Percentiles rank a stretch among this genome's conserved stretches.
These are phyloP conservation scores for Plantago ovata DNA, from an alignment of 257 asterid genomes.

Conservation along the genomic window DNA sequence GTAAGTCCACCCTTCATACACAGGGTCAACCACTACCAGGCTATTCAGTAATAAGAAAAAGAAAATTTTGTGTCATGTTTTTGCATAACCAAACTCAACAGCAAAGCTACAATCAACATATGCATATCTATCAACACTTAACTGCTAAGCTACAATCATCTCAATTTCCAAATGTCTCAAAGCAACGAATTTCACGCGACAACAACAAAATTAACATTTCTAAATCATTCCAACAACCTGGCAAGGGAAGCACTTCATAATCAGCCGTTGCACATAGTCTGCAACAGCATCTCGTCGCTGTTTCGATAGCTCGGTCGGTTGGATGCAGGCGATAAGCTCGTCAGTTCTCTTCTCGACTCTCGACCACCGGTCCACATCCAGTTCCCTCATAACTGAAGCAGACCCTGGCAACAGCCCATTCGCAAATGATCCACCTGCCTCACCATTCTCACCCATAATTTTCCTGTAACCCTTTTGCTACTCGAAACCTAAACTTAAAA, in stretches of 20 bases:
- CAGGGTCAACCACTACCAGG: too few relatives aligned
- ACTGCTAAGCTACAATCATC: neutral
- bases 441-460: constrained; percentile 81
- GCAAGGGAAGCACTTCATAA: constrained; percentile 83
- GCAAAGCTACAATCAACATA: too few relatives aligned
- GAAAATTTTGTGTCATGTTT: too few relatives aligned
- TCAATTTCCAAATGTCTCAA: neutral
- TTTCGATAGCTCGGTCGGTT: constrained; percentile 82
- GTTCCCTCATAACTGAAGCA: constrained; percentile 47
- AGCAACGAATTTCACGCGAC: neutral
- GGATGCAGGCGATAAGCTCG: constrained; percentile 86
- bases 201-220: constrained; percentile 7
- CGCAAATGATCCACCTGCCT: constrained; percentile 62
- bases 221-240: constrained; percentile 52
- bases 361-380: constrained; percentile 75
- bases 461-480: constrained; percentile 28
- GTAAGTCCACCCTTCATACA: too few relatives aligned
- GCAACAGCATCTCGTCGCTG: constrained; percentile 90
- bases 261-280: constrained; percentile 78
- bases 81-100: too few relatives aligned
- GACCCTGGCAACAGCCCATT: constrained; percentile 81
- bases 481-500: constrained; percentile 20
- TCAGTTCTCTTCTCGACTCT: constrained; percentile 89
- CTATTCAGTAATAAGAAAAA: too few relatives aligned
- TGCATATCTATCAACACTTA: too few relatives aligned